phyloP scores from a whole-genome alignment of 192 early-diverging fungal species.

The Radiomyces spectabilis region DNA sequence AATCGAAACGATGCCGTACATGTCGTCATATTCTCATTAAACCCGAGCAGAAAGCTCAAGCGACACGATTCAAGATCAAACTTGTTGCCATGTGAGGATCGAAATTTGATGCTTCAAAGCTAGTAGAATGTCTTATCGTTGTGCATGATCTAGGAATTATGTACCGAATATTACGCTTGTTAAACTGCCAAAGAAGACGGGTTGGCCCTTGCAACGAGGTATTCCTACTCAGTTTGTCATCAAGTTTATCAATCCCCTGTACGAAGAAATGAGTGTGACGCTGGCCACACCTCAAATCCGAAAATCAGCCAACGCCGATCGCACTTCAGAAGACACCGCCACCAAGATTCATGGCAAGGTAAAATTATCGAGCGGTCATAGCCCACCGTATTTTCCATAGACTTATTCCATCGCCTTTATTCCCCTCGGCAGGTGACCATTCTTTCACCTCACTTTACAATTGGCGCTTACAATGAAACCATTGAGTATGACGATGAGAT shows the following conservation, averaged over 20 bases:
- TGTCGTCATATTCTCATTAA: slow-evolving; percentile 90
- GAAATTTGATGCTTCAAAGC: no score
- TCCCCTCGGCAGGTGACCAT: slow-evolving; percentile 45
- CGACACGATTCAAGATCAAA: slow-evolving; percentile 83
- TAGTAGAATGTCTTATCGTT: no score
- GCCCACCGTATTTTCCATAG: no score
- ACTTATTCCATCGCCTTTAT: no score
- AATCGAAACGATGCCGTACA: slow-evolving; percentile 73
- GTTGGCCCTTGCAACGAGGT: slow-evolving; percentile 17
- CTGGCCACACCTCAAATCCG: slow-evolving; percentile 40
- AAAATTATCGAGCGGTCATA: no score
- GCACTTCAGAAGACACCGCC: not conserved
- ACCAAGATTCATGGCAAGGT: slow-evolving; percentile 12
- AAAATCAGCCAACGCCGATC: not conserved
- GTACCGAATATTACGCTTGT: slow-evolving; percentile 73
- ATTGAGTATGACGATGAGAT: slow-evolving; percentile 74
- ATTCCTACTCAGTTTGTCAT: slow-evolving; percentile 45
- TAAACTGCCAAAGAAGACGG: slow-evolving; percentile 26
- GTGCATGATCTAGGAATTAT: slow-evolving; percentile 63
- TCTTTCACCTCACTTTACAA: slow-evolving; percentile 53
- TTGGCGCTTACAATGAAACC: slow-evolving; percentile 69
- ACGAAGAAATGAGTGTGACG: slow-evolving; percentile 59
- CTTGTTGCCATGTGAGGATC: slow-evolving; percentile 66
- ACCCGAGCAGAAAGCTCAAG: slow-evolving; percentile 86
- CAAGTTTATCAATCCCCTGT: slow-evolving; percentile 75